Base-by-base conservation (phyloP, 208 protist species). In the Crithidia fasciculata region DNA sequence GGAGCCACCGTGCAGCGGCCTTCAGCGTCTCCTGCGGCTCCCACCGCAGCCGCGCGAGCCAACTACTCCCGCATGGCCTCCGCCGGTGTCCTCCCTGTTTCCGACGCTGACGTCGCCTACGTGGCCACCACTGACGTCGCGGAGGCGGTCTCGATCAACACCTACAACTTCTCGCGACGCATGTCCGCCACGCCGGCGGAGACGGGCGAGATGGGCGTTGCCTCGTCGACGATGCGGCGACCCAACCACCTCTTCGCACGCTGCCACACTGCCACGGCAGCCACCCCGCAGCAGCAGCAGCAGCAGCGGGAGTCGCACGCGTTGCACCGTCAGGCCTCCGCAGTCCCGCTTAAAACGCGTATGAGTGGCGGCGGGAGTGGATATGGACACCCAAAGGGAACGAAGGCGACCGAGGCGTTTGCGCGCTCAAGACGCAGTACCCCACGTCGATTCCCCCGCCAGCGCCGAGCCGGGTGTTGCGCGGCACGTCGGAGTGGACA, bases 151-250 rank as follows among this genome's bases (percentile, higher is more conserved):
- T 82, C 84, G 3, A 74, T 87, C 57, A 79, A 78, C 63, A 72
- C 60, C 9, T 90, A 85, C 75, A 89, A 92, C 76, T 88, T 82
- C 45, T 64, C 69, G 9, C 87, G 85, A 19, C 80, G 81, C 44
- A 75, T 78, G 74, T 85, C 76, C 57, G 18, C 61, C 53, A 55
- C 71, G 7, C 59, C 41, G 13, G 60, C 70, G 8, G 56, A 55
- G 2, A 47, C 41, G 15, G 74, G 52, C 8, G 66, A 54, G 45
- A 12, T n/a, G 8, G n/a, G 19, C n/a, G 68, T 50, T 50, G 40
- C 45, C 15, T 54, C 53, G 47, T 63, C 44, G 56, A 68, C 52
- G 39, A 28, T 59, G 47, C 74, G 74, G 8, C 28, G 19, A 8
- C 50, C 50, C 10, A 69, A 47, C 37, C 44, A 49, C 75, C 59